Conservation (phyloP, 345 rosid genomes). For the Nephelium lappaceum region DNA sequence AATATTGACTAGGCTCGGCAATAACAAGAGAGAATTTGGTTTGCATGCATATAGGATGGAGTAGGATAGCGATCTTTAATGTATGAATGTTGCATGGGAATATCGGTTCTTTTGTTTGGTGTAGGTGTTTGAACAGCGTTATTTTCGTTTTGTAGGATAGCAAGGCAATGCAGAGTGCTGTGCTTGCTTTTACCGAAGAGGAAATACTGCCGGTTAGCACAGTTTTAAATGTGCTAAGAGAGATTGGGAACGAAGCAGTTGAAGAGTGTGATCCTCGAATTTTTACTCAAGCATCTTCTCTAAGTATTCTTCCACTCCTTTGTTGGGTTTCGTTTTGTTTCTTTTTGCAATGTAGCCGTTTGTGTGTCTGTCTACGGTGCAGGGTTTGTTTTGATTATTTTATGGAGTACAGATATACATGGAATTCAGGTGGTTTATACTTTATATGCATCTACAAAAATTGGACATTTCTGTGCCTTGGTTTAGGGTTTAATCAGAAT, state of each 20-base stretch:
- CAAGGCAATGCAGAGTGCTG: constrained; percentile 22
- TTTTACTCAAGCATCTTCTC: constrained; percentile 47
- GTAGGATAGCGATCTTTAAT: too few relatives aligned
- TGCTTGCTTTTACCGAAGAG: constrained; percentile 48
- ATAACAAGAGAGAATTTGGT: too few relatives aligned
- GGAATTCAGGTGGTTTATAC: too few relatives aligned
- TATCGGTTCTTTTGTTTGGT: neutral
- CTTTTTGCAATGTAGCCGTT: neutral
- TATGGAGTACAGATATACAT: too few relatives aligned
- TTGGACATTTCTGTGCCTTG: too few relatives aligned
- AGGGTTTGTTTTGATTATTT: too few relatives aligned
- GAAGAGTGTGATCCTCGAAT: constrained; percentile 47
- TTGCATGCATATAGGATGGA: too few relatives aligned
- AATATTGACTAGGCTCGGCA: too few relatives aligned
- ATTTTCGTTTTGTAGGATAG: constrained; percentile 29
- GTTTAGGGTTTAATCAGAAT: too few relatives aligned
- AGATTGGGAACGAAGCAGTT: constrained; percentile 26
- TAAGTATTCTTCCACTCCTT: constrained; percentile 32
- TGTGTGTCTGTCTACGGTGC: too few relatives aligned
- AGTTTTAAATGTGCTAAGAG: constrained; percentile 31
- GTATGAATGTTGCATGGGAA: too few relatives aligned
- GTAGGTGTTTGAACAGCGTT: neutral
- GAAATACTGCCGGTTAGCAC: constrained; percentile 27
- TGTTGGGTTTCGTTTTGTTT: neutral
- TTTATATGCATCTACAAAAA: too few relatives aligned